Conservation (phyloP, 768 basidiomycete genomes). For the Trametes maxima region DNA sequence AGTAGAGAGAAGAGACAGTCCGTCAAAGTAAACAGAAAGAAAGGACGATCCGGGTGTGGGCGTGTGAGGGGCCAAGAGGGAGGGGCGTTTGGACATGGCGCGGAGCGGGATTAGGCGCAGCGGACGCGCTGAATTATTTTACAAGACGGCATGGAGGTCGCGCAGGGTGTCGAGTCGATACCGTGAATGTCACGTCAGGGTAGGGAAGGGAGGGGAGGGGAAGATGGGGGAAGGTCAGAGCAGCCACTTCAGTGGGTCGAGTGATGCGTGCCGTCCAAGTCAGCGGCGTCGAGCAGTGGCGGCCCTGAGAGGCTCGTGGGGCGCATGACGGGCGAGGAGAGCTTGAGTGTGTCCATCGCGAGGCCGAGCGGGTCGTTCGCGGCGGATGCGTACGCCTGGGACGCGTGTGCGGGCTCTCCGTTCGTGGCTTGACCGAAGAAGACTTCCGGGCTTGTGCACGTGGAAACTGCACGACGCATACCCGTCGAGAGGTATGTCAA, state of each 20-base stretch:
- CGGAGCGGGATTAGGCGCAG: constrained; percentile 9
- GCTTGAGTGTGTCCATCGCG: constrained; percentile 41
- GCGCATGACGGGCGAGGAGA: constrained; percentile 24
- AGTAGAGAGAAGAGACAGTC: background rate
- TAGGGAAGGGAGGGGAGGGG: too few species aligned
- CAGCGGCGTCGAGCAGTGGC: background rate
- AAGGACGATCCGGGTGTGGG: background rate
- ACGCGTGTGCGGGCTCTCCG: constrained; percentile 36
- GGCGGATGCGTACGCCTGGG: constrained; percentile 33
- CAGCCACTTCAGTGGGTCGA: background rate
- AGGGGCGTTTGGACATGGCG: background rate
- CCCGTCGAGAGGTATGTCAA: constrained; percentile 89
- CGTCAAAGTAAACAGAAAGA: background rate
- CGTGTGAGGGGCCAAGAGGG: background rate
- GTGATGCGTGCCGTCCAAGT: background rate
- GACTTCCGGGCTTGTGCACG: constrained; percentile 91
- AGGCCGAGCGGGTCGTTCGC: constrained; percentile 41
- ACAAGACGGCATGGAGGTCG: constrained; percentile 5
- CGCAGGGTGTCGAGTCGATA: background rate
- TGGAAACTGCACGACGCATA: constrained; percentile 94
- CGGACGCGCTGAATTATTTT: constrained; percentile 12
- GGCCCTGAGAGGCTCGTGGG: constrained; percentile 9
- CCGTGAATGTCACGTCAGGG: background rate
- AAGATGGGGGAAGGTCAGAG: background rate
- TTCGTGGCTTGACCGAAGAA: constrained; percentile 63